These are phyloP conservation scores for Gigaspora rosea DNA, from an alignment of 192 early-diverging fungal genomes.

Conservation along the genomic window DNA sequence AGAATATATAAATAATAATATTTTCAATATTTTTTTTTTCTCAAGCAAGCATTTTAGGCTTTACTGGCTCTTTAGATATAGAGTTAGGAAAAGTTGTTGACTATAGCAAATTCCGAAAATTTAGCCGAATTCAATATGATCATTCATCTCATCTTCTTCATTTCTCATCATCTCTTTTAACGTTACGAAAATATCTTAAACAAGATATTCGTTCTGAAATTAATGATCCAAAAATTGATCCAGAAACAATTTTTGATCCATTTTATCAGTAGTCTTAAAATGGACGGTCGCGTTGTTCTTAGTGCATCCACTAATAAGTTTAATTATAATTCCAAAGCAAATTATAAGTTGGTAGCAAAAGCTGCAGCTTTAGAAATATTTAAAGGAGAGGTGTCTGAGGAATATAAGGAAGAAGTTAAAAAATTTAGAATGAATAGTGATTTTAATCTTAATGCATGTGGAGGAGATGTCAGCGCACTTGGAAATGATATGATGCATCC, in stretches of 20 bases:
- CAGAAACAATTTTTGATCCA: too few species aligned
- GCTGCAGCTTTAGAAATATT: not conserved
- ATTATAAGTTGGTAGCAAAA: not conserved
- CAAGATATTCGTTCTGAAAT: constrained; percentile 12
- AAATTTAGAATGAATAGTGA: not conserved
- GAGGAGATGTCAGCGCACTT: constrained; percentile 12
- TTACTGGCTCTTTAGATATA: constrained; percentile 3
- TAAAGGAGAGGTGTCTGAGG: not conserved
- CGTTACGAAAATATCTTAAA: not conserved
- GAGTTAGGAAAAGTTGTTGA: constrained; percentile 5
- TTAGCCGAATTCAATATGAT: not conserved
- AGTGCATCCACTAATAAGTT: too few species aligned
- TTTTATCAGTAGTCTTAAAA: too few species aligned
- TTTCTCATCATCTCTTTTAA: not conserved
- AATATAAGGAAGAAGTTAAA: constrained; percentile 9
- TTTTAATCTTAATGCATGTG: not conserved
- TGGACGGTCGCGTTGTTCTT: too few species aligned
- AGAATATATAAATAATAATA: not conserved
- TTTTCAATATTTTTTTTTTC: not conserved
- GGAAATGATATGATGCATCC: not conserved
- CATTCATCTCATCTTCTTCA: not conserved
- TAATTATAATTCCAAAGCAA: too few species aligned
- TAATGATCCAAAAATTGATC: not conserved
- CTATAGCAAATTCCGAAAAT: constrained; percentile 14
- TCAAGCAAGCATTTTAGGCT: not conserved